Percentiles rank a stretch among this genome's conserved stretches.
Conservation (phyloP, 2,329 filamentous ascomycete genomes). For the Sordariomycetes sp. region DNA sequence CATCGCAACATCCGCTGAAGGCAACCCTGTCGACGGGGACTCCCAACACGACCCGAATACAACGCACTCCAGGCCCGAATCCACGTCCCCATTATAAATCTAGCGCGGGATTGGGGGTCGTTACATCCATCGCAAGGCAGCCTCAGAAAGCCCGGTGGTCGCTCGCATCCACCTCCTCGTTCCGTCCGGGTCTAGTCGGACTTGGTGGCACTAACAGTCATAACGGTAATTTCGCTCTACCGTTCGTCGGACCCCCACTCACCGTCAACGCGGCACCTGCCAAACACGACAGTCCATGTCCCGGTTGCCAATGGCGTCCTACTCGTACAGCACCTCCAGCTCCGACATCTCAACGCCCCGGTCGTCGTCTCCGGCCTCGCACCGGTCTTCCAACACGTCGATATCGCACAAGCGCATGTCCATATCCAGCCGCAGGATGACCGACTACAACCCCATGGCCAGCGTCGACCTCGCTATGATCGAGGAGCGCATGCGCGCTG, state of each 20-base stretch:
- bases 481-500: slow-evolving; percentile 49
- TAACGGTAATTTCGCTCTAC: slow-evolving; percentile 4
- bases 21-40: not conserved
- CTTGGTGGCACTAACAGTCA: not conserved
- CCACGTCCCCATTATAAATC: not conserved
- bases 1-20: not conserved
- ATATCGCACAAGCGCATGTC: slow-evolving; percentile 41
- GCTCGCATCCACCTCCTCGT: slow-evolving; percentile 1
- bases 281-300: not conserved
- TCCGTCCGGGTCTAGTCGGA: slow-evolving; percentile 1
- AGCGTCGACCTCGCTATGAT: slow-evolving; percentile 45
- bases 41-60: not conserved
- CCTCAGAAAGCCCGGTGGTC: not conserved
- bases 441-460: slow-evolving; percentile 44
- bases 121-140: not conserved
- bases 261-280: not conserved
- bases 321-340: slow-evolving; percentile 27
- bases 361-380: slow-evolving; percentile 37
- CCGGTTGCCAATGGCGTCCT: slow-evolving; percentile 5
- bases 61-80: not conserved
- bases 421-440: slow-evolving; percentile 37
- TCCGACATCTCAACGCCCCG: slow-evolving; percentile 44
- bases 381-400: slow-evolving; percentile 38
- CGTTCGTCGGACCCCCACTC: not conserved
- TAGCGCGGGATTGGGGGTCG: not conserved